Base-by-base conservation (phyloP, 495 filamentous ascomycete species). In the Penicillium chermesinum region DNA sequence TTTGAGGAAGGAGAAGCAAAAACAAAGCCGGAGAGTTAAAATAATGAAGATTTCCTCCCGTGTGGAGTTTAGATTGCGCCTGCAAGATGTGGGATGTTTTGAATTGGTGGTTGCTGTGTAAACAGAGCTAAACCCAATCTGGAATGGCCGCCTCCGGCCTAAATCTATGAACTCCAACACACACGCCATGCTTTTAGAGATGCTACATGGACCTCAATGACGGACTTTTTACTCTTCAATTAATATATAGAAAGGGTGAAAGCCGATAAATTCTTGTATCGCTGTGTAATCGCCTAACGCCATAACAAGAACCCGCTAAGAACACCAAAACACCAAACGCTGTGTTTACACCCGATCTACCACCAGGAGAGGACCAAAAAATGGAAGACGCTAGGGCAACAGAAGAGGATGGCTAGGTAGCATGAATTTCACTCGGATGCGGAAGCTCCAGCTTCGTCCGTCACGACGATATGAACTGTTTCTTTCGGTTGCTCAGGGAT, bases 91-190 rank as follows among this genome's bases (percentile, higher is more conserved):
- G 39, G 20, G 30, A 36, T 39, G 57, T 60, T 58, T 61, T 53
- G 46, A 55, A 52, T 50, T 27, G 56, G 43, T 52, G 42, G 70
- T 73, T 71, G 66, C 67, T 59, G 47, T 58, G 62, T 71, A 72
- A 72, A 74, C 67, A 70, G 62, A 65, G 50, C 61, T 67, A 71
- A 54, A 6, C 65, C 57, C 10, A 18, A 53, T 55, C 20, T 0
- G 63, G 69, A 49, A 35, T 64, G 44, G 59, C 34, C 48, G 19
- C 7, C 19, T 18, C 42, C 16, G 10, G 9, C 6, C 17, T 25
- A 33, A 18, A 2, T 13, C 19, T 7, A 15, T 15, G 19, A 22
- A 15, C 39, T 17, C 3, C 20, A 44, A 33, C 17, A 32, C 30
- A 43, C 41, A 41, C 25, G 4, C 4, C 25, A 30, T 4, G 25